Evolutionary conservation across 2,329 filamentous ascomycete genomes (phyloP).

Genomic region (Fusarium sp.): DNA sequence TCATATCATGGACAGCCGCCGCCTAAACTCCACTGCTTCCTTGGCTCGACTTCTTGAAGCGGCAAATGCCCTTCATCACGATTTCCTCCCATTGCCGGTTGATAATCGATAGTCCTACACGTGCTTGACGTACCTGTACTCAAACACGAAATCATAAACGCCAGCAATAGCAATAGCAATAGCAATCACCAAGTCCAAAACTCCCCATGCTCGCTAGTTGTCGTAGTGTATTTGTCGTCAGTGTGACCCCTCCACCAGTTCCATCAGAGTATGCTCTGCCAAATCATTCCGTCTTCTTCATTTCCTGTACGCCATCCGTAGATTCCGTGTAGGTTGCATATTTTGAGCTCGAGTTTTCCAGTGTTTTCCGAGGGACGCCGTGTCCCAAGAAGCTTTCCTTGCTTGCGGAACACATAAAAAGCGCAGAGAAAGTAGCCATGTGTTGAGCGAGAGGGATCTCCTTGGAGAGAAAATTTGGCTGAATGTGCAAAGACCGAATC

Average conservation of each 20-base stretch:
- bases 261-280: conserved; percentile 15
- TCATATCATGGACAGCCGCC: background rate
- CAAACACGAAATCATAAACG: conserved; percentile 37
- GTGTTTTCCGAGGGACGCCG: conserved; percentile 17
- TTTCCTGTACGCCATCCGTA: conserved; percentile 28
- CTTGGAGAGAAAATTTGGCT: conserved; percentile 24
- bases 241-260: conserved; percentile 6
- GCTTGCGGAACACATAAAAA: conserved; percentile 34
- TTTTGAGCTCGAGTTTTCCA: conserved; percentile 30
- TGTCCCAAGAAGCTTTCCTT: conserved; percentile 26
- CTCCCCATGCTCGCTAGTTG: conserved; percentile 38
- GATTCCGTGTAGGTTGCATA: conserved; percentile 22
- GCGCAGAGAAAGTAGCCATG: conserved; percentile 25
- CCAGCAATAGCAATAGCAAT: conserved; percentile 7
- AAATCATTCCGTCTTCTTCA: conserved; percentile 17
- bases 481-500: conserved; percentile 21
- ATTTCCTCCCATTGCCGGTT: conserved; percentile 6
- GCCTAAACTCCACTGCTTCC: background rate
- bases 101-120: conserved; percentile 24
- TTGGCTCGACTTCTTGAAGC: background rate
- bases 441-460: conserved; percentile 33
- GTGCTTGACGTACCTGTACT: conserved; percentile 25
- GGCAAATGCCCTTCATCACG: background rate
- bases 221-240: conserved; percentile 32
- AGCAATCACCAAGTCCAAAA: conserved; percentile 19